Base-by-base conservation (phyloP, 371 early-diverging fungal species). In the Blakeslea trispora region DNA sequence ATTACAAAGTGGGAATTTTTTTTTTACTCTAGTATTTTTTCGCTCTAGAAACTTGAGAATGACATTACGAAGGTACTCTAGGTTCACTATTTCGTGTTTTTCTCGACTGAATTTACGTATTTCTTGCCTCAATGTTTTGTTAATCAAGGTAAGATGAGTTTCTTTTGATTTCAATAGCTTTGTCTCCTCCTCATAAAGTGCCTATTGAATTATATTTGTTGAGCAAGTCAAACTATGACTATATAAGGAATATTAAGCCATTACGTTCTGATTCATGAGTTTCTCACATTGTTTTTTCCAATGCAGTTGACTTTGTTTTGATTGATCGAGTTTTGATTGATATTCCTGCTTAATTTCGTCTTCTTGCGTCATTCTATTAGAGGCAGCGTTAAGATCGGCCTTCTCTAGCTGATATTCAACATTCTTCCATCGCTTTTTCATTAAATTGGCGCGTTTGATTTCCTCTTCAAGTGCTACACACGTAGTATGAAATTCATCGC, bases 1-100 rank as follows among this genome's bases (percentile, higher is more conserved):
- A 21, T 47, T 24, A 39, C 21, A 11, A 23, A 31, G 28, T 28
- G 28, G 28, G 28, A 28, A 28, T 37, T 22, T 19, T 40, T 59
- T 42, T 21, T 23, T 66, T 81, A 81, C 84, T 37, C 89, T 69
- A 51, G 79, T 80, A 22, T 85, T 84, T 64, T 83, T 86, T 60
- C 86, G 78, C 64, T 94, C 92, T 50, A 95, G 71, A 69, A 93
- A 94, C 55, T 84, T 88, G 48, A 95, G 59, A 23, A 94, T 61
- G 7, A 95, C 87, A 53, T 90, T 85, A 55, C 89, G 83, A 51
- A 94, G 63, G 59, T 95, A 95, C 56, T 92, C 92, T 15, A 88
- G 61, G 52, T 90, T 89, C 28, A 87, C 59, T 32, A 55, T 66
- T 14, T 77, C 79, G 14, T 66, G 63, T 23, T 71, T 58, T 18